phyloP scores from a whole-genome alignment of 352 stramenopile genomes.

The Aphanomyces euteiches region DNA sequence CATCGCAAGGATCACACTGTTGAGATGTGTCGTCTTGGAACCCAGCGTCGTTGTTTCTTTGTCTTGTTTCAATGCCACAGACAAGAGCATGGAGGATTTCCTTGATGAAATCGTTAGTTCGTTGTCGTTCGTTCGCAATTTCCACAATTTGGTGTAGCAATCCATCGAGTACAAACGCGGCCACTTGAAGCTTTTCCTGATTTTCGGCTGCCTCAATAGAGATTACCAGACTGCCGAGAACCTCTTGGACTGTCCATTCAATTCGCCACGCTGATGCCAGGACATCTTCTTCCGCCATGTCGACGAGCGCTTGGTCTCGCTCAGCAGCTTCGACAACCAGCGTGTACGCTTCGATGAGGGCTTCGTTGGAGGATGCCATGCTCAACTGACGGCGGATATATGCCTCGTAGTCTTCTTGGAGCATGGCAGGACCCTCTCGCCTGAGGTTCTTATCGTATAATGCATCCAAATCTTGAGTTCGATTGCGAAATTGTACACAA shows the following conservation, averaged over 20 bases:
- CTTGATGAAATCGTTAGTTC: too few relatives aligned
- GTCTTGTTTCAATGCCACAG: too few relatives aligned
- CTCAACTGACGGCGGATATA: not conserved
- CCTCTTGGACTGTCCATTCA: not conserved
- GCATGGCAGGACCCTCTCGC: not conserved
- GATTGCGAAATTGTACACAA: not conserved
- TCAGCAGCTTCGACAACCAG: not conserved
- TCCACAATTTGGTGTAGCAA: too few relatives aligned
- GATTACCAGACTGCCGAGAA: not conserved
- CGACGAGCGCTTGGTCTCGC: not conserved
- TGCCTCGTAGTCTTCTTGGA: not conserved
- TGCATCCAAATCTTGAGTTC: not conserved
- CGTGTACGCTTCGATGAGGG: not conserved
- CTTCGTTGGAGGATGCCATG: not conserved
- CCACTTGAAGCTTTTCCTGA: too few relatives aligned
- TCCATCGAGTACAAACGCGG: too few relatives aligned
- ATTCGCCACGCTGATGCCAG: not conserved
- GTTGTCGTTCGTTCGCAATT: too few relatives aligned
- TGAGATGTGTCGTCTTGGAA: too few relatives aligned
- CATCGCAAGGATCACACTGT: too few relatives aligned
- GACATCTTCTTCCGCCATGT: conserved; percentile 2
- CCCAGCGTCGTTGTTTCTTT: too few relatives aligned
- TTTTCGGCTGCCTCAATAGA: not conserved
- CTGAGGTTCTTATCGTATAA: not conserved
- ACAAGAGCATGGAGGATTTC: too few relatives aligned